Evolutionary conservation across 2,329 filamentous ascomycete species (phyloP).

Genomic region (Fusarium staphyleae): DNA sequence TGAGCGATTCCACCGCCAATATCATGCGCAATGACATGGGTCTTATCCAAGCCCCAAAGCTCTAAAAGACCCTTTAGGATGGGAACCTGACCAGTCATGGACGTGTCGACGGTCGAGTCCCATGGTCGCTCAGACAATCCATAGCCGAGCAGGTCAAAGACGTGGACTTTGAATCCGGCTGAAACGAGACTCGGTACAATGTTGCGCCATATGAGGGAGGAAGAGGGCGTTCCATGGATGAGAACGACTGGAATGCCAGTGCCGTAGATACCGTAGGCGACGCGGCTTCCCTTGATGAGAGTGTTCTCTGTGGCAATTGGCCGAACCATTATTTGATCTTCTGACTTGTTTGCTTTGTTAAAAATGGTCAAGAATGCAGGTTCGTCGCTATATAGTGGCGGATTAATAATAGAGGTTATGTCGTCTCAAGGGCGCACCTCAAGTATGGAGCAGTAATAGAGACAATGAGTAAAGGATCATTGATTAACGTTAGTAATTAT

Average conservation of each 20-base stretch:
- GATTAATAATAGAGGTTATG: conserved; percentile 27
- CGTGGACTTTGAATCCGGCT: conserved; percentile 37
- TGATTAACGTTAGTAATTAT: neutral
- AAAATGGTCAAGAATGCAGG: neutral
- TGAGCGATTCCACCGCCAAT: conserved; percentile 45
- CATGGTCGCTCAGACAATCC: conserved; percentile 45
- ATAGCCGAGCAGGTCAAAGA: conserved; percentile 46
- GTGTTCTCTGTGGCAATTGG: conserved; percentile 40
- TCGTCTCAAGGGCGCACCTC: conserved; percentile 30
- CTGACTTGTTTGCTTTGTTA: neutral
- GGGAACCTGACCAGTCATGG: conserved; percentile 44
- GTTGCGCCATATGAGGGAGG: conserved; percentile 47
- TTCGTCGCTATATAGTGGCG: conserved; percentile 4
- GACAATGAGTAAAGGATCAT: neutral
- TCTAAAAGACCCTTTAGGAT: conserved; percentile 40
- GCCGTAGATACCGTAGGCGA: conserved; percentile 43
- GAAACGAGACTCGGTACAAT: conserved; percentile 35
- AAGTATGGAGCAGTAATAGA: neutral
- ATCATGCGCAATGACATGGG: conserved; percentile 43
- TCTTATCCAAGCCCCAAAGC: conserved; percentile 38
- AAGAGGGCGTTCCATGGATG: conserved; percentile 46
- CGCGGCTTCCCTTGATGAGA: conserved; percentile 38
- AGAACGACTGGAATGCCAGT: conserved; percentile 40
- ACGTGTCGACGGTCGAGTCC: conserved; percentile 41
- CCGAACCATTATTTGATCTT: conserved; percentile 10